phyloP scores from a whole-genome alignment of 805 yeast genomes.

The Barnettozyma sucrosica region DNA sequence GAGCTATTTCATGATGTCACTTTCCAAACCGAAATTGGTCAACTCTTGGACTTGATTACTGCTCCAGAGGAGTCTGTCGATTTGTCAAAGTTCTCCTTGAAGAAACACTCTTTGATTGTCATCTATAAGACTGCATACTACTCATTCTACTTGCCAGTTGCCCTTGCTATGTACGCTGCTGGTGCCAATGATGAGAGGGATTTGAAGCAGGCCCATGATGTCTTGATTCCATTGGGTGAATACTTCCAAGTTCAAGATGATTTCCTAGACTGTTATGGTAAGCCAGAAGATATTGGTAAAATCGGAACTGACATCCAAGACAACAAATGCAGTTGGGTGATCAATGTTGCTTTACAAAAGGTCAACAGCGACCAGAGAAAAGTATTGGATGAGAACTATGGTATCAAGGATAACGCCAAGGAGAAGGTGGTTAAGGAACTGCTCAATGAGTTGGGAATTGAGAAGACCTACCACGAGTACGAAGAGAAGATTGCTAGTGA shows the following conservation, averaged over 20 bases:
- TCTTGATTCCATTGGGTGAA: conserved; percentile 92
- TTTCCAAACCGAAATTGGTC: conserved; percentile 96
- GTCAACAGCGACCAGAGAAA: conserved; percentile 78
- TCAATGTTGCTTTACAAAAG: conserved; percentile 83
- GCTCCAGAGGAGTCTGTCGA: conserved; percentile 97
- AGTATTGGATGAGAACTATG: conserved; percentile 82
- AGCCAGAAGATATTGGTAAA: conserved; percentile 95
- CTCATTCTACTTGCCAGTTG: conserved; percentile 96
- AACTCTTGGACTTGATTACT: conserved; percentile 87
- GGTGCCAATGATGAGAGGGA: conserved; percentile 69
- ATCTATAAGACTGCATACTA: conserved; percentile 96
- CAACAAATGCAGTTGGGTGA: conserved; percentile 97
- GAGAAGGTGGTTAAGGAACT: conserved; percentile 70
- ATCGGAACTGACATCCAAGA: conserved; percentile 98
- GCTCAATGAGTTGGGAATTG: conserved; percentile 69
- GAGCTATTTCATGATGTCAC: conserved; percentile 97
- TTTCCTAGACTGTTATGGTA: conserved; percentile 93
- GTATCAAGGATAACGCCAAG: conserved; percentile 63
- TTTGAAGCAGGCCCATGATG: conserved; percentile 80
- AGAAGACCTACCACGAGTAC: conserved; percentile 64
- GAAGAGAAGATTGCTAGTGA: conserved; percentile 73
- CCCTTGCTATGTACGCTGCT: conserved; percentile 89
- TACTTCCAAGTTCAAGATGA: conserved; percentile 99
- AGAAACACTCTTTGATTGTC: conserved; percentile 91
- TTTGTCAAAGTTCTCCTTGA: conserved; percentile 76